Base-by-base conservation (phyloP, 257 asterid species). In the Phtheirospermum japonicum region DNA sequence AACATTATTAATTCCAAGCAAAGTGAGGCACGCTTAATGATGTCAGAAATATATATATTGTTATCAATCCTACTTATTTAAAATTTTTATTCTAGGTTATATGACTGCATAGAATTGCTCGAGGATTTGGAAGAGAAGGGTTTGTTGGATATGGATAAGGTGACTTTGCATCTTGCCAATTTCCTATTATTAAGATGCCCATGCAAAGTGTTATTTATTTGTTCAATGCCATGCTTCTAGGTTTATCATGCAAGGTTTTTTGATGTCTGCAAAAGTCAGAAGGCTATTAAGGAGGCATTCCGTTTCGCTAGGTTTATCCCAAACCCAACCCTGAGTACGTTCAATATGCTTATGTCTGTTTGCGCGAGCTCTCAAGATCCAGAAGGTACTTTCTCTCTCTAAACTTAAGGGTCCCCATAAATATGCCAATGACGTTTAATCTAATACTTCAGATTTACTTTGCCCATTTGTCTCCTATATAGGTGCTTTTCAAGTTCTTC, bases 281-380 rank as follows among this genome's bases (percentile, higher is more conserved):
- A 75, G 83, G 92, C 95, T 65, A 83, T 92, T 71, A 79, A 76
- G 70, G 91, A 80, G 79, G 99, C 97, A 55, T 79, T 87, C 59
- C 79, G 85, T 67, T 92, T 92, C 81, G 79, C 83, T 64, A 80
- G 77, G 72, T 93, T 92, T 65, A 86, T 92, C 67, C 79, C 73
- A 26, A 89, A 85, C 75, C 97, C 97, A 75, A 86, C 96, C 59
- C 71, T 89, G 63, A 92, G 99, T 84, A 92, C 97, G 66, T 89
- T 89, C 75, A 92, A 89, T 74, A 82, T 89, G 97, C 97, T 92
- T 71, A 85, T 92, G 96, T 80, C 97, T 74, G 99, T 92, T 49
- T 92, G 97, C 40, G 87, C 97, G 19, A 76, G 80, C 69, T 81
- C 94, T 39, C 91, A 84, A 63, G 96, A 92, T 77, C 75, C 87